Evolutionary conservation across 1,139 yeast genomes (phyloP), one percentile per base, ranked within the genome.

Genomic region (Suhomyces taliae): DNA sequence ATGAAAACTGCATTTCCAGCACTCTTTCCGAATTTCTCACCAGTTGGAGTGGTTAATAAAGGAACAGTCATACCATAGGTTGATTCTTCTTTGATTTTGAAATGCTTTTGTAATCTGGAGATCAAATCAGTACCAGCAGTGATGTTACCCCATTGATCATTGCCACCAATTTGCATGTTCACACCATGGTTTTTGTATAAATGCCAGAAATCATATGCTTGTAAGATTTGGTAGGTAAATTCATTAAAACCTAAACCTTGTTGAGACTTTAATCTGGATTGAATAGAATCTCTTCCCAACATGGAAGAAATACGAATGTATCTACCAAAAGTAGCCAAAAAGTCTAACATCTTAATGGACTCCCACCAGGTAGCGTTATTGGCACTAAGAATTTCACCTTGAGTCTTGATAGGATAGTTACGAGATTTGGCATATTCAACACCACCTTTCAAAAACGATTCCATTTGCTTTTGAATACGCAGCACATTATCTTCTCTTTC

Each of bases 61-160:
- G 99, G 99, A 0, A 88, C 97, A 0, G 99, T 93, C 42, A 93
- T 59, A 0, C 98, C 99, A 64, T 67, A 89, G 1, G 84, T 37
- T 12, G 66, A 50, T 38, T 57, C 57, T 48, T 55, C 55, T 6
- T 54, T 60, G 36, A 26, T 14, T 5, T 15, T 29, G 36, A 36
- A 33, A 24, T 53, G 53, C 38, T 66, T 66, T 41, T 67, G 73
- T 45, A 89, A 65, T 53, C 97, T 72, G 1, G 86, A 76, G 39
- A 93, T 90, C 49, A 95, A 73, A 60, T 93, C 99, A 42, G 89
- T 81, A 0, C 99, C 99, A 0, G 98, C 98, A 6, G 96, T 90
- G 52, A 95, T 95, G 59, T 93, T 93, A 1, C 99, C 99, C 93
- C 97, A 93, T 66, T 93, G 99, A 63, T 93, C 99, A 61, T 87